These are phyloP conservation scores for Ulmus americana DNA, from an alignment of 331 rosid species.

Conservation along the genomic window DNA sequence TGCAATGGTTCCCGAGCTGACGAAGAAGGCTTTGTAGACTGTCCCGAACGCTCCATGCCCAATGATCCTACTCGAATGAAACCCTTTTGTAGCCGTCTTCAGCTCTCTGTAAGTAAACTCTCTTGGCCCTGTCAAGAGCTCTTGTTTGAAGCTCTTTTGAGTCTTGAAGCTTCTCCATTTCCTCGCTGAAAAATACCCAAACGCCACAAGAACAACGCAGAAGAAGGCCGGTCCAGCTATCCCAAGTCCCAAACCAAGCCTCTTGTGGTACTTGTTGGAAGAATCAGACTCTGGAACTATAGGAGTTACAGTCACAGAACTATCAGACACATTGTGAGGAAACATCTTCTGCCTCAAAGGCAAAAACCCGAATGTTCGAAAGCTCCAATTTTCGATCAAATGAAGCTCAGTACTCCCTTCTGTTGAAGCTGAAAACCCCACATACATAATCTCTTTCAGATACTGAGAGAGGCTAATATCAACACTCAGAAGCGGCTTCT, in stretches of 20 bases:
- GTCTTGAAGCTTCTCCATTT: slow-evolving; percentile 39
- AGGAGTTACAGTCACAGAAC: slow-evolving; percentile 25
- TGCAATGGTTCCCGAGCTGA: slow-evolving; percentile 42
- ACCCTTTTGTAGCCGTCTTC: slow-evolving; percentile 60
- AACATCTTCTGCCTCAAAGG: slow-evolving; percentile 18
- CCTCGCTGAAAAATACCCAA: slow-evolving; percentile 39
- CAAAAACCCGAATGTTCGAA: slow-evolving; percentile 34
- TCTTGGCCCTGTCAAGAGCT: slow-evolving; percentile 53
- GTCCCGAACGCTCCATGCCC: slow-evolving; percentile 90
- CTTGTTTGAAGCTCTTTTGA: slow-evolving; percentile 39
- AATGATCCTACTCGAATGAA: slow-evolving; percentile 63
- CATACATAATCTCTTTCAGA: slow-evolving; percentile 34
- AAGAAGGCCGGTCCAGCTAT: slow-evolving; percentile 47
- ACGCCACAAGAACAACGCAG: slow-evolving; percentile 39
- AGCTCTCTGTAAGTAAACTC: slow-evolving; percentile 60
- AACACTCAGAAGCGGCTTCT: slow-evolving; percentile 32
- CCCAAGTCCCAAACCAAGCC: slow-evolving; percentile 48
- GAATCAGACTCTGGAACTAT: slow-evolving; percentile 30
- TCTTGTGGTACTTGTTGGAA: slow-evolving; percentile 19
- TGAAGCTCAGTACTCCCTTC: slow-evolving; percentile 71
- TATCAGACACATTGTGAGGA: slow-evolving; percentile 58
- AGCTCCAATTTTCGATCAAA: slow-evolving; percentile 52
- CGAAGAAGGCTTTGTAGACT: slow-evolving; percentile 61
- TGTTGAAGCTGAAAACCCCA: slow-evolving; percentile 58
- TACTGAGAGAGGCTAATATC: slow-evolving; percentile 41